Base-by-base conservation (phyloP, 2,329 filamentous ascomycete species). In the Pseudonectria buxi region DNA sequence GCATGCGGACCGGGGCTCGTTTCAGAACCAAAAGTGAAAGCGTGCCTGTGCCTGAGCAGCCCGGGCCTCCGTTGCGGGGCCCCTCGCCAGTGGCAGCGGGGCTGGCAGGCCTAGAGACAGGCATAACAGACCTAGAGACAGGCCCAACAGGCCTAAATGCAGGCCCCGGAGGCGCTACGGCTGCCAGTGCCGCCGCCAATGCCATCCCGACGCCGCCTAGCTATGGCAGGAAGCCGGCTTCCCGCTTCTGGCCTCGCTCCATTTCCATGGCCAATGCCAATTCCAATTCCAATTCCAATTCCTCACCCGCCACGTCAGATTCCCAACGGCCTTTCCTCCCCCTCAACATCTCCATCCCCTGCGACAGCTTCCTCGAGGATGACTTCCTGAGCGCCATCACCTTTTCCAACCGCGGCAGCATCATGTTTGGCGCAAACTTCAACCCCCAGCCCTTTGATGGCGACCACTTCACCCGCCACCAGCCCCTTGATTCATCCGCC, bases 371-470 rank as follows among this genome's bases (percentile, higher is more conserved):
- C 36, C 61, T 78, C 44, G 75, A 76, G 43, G 72, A 78, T 61
- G 72, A 71, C 49, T 72, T 75, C 52, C 57, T 81, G 51, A 67
- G 62, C 45, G 64, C 66, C 37, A 58, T 81, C 45, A 68, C 68
- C 45, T 81, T 81, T 53, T 79, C 76, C 38, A 77, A 78, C 43
- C 68, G 77, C 47, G 77, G 77, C 45, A 81, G 76, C 58, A 64
- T 81, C 49, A 75, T 81, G 68, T 68, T 79, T 52, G 68, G 71
- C 43, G 69, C 67, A 35, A 69, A 69, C 18, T 22, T 22, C 18
- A 5, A 22, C 18, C 18, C 18, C 9, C 18, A 22, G 5, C 18
- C 18, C 18, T 22, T 22, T 22, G 18, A 22, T 22, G 18, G 18
- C 18, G 18, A 5, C 18, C 18, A 5, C 5, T 5, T 6, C 18